These are phyloP conservation scores for Phaeosphaeria sp. DNA, from an alignment of 2,329 filamentous ascomycete species.

Conservation along the genomic window DNA sequence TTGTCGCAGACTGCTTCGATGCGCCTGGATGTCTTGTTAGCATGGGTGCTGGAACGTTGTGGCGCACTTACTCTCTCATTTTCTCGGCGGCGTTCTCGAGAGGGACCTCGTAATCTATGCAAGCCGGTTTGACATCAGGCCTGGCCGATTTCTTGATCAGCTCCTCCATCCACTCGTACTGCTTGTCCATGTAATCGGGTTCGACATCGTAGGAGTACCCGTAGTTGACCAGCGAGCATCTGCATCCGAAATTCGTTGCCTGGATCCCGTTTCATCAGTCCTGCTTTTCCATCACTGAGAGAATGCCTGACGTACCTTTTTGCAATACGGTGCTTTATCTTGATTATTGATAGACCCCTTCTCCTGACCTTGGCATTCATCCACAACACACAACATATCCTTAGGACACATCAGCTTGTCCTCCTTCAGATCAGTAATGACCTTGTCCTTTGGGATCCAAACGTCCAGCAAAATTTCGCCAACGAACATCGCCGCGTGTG, in stretches of 20 bases:
- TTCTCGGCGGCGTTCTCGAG: background rate
- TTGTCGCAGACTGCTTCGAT: background rate
- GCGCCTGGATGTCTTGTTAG: background rate
- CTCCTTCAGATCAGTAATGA: conserved; percentile 10
- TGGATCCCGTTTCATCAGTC: background rate
- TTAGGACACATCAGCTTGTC: conserved; percentile 16
- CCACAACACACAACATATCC: conserved; percentile 12
- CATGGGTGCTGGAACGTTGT: background rate
- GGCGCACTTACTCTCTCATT: background rate
- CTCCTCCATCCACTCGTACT: conserved; percentile 7
- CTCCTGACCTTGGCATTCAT: conserved; percentile 15
- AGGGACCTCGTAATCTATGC: background rate
- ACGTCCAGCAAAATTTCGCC: conserved; percentile 9
- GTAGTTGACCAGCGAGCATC: background rate
- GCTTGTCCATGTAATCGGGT: conserved; percentile 2
- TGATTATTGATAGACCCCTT: background rate
- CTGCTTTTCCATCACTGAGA: no score
- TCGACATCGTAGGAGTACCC: background rate
- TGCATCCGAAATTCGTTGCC: background rate
- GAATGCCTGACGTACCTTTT: no score
- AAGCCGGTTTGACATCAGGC: background rate
- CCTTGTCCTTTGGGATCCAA: conserved; percentile 3
- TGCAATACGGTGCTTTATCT: no score
- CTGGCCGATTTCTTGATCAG: background rate
- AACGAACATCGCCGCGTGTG: conserved; percentile 1